Base-by-base conservation (phyloP, 2,329 filamentous ascomycete species). In the Stagonosporopsis cucurbitacearum region DNA sequence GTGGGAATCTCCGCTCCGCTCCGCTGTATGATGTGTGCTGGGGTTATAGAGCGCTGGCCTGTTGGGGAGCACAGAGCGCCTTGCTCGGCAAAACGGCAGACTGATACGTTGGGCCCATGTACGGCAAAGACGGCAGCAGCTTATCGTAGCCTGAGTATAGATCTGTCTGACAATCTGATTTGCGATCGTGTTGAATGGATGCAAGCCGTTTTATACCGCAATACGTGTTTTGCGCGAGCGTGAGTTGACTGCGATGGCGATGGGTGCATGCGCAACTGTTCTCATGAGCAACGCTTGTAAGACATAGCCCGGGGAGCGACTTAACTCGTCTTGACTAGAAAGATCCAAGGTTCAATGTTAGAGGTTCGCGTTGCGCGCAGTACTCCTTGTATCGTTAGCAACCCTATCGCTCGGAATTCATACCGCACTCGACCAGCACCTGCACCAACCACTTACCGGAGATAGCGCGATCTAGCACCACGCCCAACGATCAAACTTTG, bases 1-100 rank as follows among this genome's bases (percentile, higher is more conserved):
- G 3, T 11, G 6, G 12, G 3, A 36, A 37, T 36, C 20, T 48
- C 47, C 48, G 42, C 53, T 56, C 42, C 42, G 42, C 42, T 46
- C 28, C 45, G 45, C 52, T 43, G 35, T n/a, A 15, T 3, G 13
- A 32, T 32, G 30, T 1, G 30, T 32, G 30, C 13, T 32, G 13
- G 30, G 30, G 13, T 32, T 32, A 12, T n/a, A n/a, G 30, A n/a
- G 30, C 13, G 13, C 13, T 32, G 36, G 28, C 28, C 36, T 39
- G 42, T 20, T 9, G 28, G 37, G 47, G 37, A 51, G 53, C 53
- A 56, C 47, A 51, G 42, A 23, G 53, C 46, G 22, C 13, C 19
- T 32, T 43, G 13, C 28, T 25, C 53, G 53, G 53, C 2, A 56
- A 48, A 26, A 32, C 53, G 53, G 53, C 53, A 56, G 25, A 11